A percentile compares a stretch with the other conserved stretches of the same genome.
Evolutionary conservation across 345 rosid species (phyloP).

Genomic region (Psidium friedrichsthalianum): DNA sequence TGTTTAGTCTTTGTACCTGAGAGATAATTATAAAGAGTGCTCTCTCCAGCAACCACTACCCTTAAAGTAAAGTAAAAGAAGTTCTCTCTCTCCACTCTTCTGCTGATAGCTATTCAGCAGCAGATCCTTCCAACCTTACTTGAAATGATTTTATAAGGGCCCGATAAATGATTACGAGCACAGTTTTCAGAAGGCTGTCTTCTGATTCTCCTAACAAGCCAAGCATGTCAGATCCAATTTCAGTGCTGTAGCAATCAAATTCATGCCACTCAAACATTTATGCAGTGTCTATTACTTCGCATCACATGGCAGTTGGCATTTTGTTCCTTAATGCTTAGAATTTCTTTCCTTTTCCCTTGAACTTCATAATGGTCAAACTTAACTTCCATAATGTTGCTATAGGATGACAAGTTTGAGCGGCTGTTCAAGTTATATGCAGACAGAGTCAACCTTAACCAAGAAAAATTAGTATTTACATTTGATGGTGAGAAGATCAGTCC

Average conservation of each 20-base stretch:
- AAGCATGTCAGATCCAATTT: neutral
- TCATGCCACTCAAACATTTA: neutral
- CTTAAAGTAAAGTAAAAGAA: neutral
- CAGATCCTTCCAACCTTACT: neutral
- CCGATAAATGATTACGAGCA: neutral
- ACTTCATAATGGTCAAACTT: neutral
- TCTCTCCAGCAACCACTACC: neutral
- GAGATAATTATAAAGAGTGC: neutral
- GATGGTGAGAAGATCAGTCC: constrained; percentile 77
- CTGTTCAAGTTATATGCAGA: constrained; percentile 65
- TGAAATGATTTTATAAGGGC: neutral
- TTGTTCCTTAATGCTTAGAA: neutral
- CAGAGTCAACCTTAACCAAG: constrained; percentile 33
- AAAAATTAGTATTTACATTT: constrained; percentile 52
- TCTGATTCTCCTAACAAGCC: neutral
- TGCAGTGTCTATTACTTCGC: neutral
- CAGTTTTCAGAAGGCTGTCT: neutral
- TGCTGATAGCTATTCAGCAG: neutral
- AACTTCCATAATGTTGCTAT: neutral
- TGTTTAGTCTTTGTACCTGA: neutral
- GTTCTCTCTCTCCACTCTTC: neutral
- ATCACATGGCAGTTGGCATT: neutral
- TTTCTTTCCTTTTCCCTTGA: neutral
- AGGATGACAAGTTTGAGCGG: constrained; percentile 90
- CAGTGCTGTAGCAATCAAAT: neutral